phyloP scores from a whole-genome alignment of 2,329 filamentous ascomycete genomes.

The Aureobasidium sp. region DNA sequence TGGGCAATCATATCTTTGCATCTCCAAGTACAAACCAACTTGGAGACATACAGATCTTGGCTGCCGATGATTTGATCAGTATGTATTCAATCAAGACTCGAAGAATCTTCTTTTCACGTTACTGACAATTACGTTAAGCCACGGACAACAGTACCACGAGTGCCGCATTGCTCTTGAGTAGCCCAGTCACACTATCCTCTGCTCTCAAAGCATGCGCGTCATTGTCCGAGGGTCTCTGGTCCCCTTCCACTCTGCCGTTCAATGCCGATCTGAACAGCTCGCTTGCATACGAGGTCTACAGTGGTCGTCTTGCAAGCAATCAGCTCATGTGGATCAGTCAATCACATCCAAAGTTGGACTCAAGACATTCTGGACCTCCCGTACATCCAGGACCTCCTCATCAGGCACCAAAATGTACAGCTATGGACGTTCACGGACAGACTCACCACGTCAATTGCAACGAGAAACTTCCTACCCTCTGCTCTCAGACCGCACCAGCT shows the following conservation, averaged over 20 bases:
- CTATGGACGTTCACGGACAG: conserved; percentile 12
- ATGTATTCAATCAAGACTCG: neutral
- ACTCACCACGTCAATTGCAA: conserved; percentile 15
- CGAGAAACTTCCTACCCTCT: conserved; percentile 26
- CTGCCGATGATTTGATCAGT: conserved; percentile 7
- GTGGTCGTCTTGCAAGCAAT: conserved; percentile 20
- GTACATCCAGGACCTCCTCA: conserved; percentile 2
- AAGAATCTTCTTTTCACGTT: too few relatives aligned
- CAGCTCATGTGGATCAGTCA: conserved; percentile 26
- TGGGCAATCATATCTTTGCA: neutral
- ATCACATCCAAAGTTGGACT: neutral
- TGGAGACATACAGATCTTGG: neutral
- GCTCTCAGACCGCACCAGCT: conserved; percentile 29
- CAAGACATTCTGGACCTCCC: neutral
- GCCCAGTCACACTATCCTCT: neutral
- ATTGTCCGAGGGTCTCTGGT: conserved; percentile 24
- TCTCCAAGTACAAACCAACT: conserved; percentile 2
- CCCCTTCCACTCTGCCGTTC: conserved; percentile 24
- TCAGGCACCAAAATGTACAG: conserved; percentile 10
- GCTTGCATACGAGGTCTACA: conserved; percentile 27
- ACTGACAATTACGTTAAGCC: neutral
- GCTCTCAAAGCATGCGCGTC: conserved; percentile 19
- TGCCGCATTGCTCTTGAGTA: conserved; percentile 19
- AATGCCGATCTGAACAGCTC: conserved; percentile 25
- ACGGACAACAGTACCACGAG: conserved; percentile 18